Percentiles rank a stretch among this genome's conserved stretches.
phyloP scores from a whole-genome alignment of 2,329 filamentous ascomycete genomes.

The Phialophora verrucosa region DNA sequence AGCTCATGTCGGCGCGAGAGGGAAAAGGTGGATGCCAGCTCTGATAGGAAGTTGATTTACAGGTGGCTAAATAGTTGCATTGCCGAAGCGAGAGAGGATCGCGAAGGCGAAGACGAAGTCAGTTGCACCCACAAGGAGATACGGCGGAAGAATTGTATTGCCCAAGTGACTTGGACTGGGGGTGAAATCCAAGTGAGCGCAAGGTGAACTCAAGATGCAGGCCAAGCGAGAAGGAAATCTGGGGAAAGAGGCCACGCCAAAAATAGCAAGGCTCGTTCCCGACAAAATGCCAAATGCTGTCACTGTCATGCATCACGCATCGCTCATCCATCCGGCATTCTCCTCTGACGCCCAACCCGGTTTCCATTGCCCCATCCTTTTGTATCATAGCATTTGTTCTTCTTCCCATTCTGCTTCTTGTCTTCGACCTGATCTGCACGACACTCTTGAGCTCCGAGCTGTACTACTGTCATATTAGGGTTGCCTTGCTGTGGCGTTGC shows the following conservation, averaged over 20 bases:
- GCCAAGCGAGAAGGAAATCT: conserved; percentile 6
- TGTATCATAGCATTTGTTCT: conserved; percentile 8
- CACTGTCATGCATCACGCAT: conserved; percentile 14
- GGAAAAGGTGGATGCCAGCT: background rate
- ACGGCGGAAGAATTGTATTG: conserved; percentile 1
- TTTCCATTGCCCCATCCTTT: conserved; percentile 8
- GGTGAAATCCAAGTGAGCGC: background rate
- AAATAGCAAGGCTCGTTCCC: background rate
- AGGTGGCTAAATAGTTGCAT: background rate
- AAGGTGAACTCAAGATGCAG: conserved; percentile 1
- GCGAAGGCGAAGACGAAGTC: background rate
- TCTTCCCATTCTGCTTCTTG: background rate
- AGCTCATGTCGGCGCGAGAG: conserved; percentile 27
- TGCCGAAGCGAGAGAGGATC: background rate
- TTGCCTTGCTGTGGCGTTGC: conserved; percentile 12
- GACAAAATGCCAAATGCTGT: conserved; percentile 11
- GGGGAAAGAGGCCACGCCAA: conserved; percentile 3
- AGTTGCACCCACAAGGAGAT: background rate
- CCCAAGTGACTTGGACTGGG: background rate
- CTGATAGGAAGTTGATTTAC: background rate
- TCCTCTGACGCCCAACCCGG: conserved; percentile 5
- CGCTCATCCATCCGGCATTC: background rate
- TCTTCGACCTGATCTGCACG: conserved; percentile 13
- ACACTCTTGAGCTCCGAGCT: background rate
- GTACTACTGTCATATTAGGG: conserved; percentile 4